Conservation (phyloP, 129 eudicot genomes). For the Lactuca saligna region DNA sequence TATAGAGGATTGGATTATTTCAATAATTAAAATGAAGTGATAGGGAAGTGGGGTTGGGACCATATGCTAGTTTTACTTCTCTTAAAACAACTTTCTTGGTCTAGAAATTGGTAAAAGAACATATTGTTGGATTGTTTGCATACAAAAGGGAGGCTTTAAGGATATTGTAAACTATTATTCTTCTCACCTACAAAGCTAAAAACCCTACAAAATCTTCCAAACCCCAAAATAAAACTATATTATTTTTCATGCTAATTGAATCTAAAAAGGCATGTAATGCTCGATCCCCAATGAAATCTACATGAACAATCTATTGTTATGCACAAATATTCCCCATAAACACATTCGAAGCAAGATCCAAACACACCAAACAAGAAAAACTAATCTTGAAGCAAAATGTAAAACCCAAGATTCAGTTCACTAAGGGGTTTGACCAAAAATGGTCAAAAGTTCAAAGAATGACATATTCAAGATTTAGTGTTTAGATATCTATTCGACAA, state of each 20-base stretch:
- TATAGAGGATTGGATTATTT: neutral
- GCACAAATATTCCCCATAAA: constrained; percentile 25
- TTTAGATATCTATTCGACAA: no score
- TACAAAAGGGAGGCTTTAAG: constrained; percentile 41
- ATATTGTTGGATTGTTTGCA: constrained; percentile 37
- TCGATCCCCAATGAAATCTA: constrained; percentile 42
- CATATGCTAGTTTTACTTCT: constrained; percentile 20
- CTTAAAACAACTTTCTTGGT: constrained; percentile 30
- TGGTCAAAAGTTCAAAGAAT: constrained; percentile 7
- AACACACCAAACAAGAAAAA: constrained; percentile 28
- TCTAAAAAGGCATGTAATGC: constrained; percentile 33
- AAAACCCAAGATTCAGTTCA: constrained; percentile 30
- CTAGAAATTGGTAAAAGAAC: constrained; percentile 26
- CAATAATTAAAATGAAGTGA: neutral
- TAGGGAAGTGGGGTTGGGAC: constrained; percentile 24
- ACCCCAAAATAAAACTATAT: constrained; percentile 23
- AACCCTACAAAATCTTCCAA: constrained; percentile 34
- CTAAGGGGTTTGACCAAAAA: constrained; percentile 27
- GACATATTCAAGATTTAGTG: neutral
- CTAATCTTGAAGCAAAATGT: constrained; percentile 34
- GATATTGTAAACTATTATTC: constrained; percentile 33
- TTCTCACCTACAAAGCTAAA: constrained; percentile 28
- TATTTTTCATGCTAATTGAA: constrained; percentile 23
- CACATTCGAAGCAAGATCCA: constrained; percentile 28
- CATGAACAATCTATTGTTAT: constrained; percentile 27